These are phyloP conservation scores for Cladophialophora psammophila DNA, from an alignment of 2,329 filamentous ascomycete species.

Conservation along the genomic window DNA sequence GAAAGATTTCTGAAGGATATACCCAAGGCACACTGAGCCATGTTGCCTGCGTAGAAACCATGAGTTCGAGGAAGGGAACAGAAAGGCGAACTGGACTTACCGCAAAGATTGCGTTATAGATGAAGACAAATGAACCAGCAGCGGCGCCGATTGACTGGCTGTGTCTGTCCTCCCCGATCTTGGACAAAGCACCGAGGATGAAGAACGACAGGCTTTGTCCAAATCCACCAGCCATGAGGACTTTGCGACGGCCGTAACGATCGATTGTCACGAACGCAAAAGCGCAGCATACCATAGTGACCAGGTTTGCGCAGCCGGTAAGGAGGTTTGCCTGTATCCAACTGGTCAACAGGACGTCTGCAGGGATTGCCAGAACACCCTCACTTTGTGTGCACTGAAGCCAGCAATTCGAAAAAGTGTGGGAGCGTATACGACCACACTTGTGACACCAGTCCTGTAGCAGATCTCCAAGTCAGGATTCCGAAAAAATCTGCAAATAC, in stretches of 20 bases:
- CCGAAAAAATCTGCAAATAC: conserved; percentile 44
- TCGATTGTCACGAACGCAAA: conserved; percentile 74
- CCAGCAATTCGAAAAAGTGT: conserved; percentile 11
- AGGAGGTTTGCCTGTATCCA: conserved; percentile 3
- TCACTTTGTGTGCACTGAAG: conserved; percentile 10
- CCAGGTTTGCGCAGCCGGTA: conserved; percentile 1
- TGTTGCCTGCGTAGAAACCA: conserved; percentile 51
- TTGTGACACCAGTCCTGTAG: conserved; percentile 10
- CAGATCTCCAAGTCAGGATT: conserved; percentile 51
- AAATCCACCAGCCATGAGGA: conserved; percentile 71
- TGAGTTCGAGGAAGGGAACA: background rate
- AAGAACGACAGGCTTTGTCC: conserved; percentile 73
- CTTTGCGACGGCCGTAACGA: conserved; percentile 72
- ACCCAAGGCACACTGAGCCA: conserved; percentile 67
- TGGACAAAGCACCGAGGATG: conserved; percentile 60
- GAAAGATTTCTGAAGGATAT: conserved; percentile 77
- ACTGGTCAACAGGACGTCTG: background rate
- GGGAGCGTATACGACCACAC: conserved; percentile 7
- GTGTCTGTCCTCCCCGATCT: conserved; percentile 1
- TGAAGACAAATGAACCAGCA: conserved; percentile 68
- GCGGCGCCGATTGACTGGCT: conserved; percentile 67
- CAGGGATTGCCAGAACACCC: background rate
- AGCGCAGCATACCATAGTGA: conserved; percentile 58
- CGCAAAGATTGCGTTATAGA: conserved; percentile 71
- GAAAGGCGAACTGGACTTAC: conserved; percentile 39